Base-by-base conservation (phyloP, 1,284 basidiomycete species). In the Trichosporon faecale region DNA sequence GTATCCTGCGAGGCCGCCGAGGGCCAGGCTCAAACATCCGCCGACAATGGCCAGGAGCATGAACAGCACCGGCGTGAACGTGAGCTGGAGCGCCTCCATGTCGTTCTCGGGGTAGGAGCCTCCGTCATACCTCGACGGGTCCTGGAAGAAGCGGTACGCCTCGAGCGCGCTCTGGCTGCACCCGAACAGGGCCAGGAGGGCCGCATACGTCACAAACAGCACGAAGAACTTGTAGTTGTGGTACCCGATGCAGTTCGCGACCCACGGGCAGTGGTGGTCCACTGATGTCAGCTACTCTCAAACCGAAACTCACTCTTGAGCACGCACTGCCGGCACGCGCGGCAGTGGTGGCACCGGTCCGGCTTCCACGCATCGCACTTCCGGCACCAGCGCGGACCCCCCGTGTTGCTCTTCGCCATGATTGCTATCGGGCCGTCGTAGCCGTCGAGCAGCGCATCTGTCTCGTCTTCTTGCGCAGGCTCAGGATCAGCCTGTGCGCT, bases 221-320 rank as follows among this genome's bases (percentile, higher is more conserved):
- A 95, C 84, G 80, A 95, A 95, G 2, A 92, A 88, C 23, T 92
- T 90, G 80, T 94, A 92, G 66, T 92, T 95, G 78, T 91, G 86
- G 82, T 92, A 89, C 6, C 93, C 93, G 66, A 95, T 88, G 81
- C 93, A 95, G 78, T 87, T 90, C 49, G 88, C 91, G 16, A 95
- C 84, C 93, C 93, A 95, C 2, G 90, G 90, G 78, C 93, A 95
- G 79, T 95, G 93, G 79, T 95, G 93, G 80, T 95, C 93, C 72
- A 76, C 74, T 75, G 67, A 16, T 75, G 67, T n/a, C 31, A 81
- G 88, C 68, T 49, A 18, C 1, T 35, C 1, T 33, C 25, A 12
- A 7, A 8, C 21, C 11, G 1, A 0, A 66, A 91, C 92, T 91
- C 89, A 94, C 91, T 82, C 84, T 93, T 94, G 60, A 95, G 84